A percentile compares a stretch with the other conserved stretches of the same genome.
phyloP scores from a whole-genome alignment of 345 rosid genomes.

The Gossypium raimondii region DNA sequence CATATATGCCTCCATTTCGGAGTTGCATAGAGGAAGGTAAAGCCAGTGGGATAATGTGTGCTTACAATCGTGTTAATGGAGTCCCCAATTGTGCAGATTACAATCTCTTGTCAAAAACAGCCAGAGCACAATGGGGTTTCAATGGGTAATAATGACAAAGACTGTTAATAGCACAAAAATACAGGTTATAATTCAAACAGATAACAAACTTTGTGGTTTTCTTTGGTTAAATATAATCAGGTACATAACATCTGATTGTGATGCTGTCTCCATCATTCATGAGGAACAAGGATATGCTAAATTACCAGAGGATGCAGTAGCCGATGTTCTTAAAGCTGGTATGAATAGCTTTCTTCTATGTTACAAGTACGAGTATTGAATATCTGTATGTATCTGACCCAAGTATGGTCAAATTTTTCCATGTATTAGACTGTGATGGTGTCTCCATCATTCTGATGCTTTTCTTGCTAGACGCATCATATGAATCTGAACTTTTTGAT shows the following conservation, averaged over 20 bases:
- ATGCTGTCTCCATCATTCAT: slow-evolving; percentile 70
- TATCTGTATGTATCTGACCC: no score
- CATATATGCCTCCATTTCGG: slow-evolving; percentile 44
- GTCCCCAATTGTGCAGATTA: slow-evolving; percentile 21
- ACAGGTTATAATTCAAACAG: neutral
- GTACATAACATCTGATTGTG: slow-evolving; percentile 67
- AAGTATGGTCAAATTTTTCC: no score
- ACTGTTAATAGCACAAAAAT: neutral
- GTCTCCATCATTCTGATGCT: no score
- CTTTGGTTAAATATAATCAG: neutral
- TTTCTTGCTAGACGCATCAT: no score
- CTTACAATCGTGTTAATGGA: slow-evolving; percentile 39
- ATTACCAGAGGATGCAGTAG: slow-evolving; percentile 83
- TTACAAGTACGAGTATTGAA: no score
- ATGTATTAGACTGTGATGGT: no score
- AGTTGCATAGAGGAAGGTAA: slow-evolving; percentile 17
- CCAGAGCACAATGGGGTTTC: slow-evolving; percentile 64
- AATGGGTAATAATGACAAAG: slow-evolving; percentile 42
- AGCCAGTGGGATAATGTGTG: slow-evolving; percentile 27
- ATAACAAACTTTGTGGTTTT: neutral
- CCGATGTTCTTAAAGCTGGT: slow-evolving; percentile 80
- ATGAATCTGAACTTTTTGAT: neutral
- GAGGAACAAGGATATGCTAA: slow-evolving; percentile 62
- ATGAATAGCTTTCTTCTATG: neutral
- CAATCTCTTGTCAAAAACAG: slow-evolving; percentile 18